A percentile compares a stretch with the other conserved stretches of the same genome.
Evolutionary conservation across 108 stramenopile species (phyloP).

Genomic region (Pseudonitzschia multiseries): DNA sequence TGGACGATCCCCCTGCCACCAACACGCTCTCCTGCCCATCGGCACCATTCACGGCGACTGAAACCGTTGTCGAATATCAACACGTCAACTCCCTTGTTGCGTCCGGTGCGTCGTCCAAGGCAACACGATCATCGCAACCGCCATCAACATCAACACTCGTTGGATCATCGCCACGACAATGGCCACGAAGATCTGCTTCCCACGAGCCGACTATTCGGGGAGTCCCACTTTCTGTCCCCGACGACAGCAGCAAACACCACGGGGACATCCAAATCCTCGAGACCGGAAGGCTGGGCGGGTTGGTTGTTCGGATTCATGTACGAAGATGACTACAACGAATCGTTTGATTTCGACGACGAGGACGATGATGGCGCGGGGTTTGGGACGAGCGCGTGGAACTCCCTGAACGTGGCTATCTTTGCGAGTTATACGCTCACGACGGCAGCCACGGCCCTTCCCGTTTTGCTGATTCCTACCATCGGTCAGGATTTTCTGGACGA

Average conservation of each 20-base stretch:
- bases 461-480: constrained; percentile 65
- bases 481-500: constrained; percentile 41
- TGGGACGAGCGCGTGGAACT: constrained; percentile 43
- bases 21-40: neutral
- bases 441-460: constrained; percentile 61
- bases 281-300: constrained; percentile 24
- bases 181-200: neutral
- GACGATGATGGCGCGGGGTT: neutral
- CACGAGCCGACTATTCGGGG: constrained; percentile 6
- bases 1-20: constrained; percentile 12
- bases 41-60: constrained; percentile 3
- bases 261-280: neutral
- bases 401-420: constrained; percentile 68
- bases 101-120: neutral
- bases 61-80: constrained; percentile 1
- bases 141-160: neutral
- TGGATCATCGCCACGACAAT: neutral
- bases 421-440: constrained; percentile 49
- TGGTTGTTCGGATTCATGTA: constrained; percentile 61
- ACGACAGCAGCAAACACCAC: neutral
- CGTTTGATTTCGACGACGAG: constrained; percentile 20
- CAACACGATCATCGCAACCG: neutral
- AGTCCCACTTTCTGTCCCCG: constrained; percentile 3
- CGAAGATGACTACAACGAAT: constrained; percentile 40
- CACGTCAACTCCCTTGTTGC: neutral